Evolutionary conservation across 306 rosid genomes (phyloP).

Genomic region (Arachis stenosperma): DNA sequence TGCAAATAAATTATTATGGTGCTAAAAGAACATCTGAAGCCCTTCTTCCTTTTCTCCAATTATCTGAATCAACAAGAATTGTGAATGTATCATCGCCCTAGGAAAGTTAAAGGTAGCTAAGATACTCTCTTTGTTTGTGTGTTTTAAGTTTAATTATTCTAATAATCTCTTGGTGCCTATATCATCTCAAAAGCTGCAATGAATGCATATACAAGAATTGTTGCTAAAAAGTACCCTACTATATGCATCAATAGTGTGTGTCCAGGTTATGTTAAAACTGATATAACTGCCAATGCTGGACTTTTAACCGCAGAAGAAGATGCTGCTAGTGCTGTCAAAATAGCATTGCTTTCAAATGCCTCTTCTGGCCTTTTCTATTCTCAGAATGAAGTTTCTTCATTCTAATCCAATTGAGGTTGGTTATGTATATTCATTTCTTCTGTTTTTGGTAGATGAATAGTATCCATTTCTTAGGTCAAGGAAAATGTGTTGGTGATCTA

Average conservation of each 20-base stretch:
- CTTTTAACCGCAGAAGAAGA: conserved; percentile 37
- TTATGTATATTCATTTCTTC: background rate
- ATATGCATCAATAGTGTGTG: conserved; percentile 43
- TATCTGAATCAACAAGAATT: too few species aligned
- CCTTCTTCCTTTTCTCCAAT: too few species aligned
- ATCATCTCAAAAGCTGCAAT: too few species aligned
- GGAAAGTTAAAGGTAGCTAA: conserved; percentile 49
- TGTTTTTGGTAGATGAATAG: too few species aligned
- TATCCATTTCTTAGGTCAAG: too few species aligned
- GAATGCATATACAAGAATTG: conserved; percentile 43
- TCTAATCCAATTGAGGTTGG: background rate
- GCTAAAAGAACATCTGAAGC: too few species aligned
- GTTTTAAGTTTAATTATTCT: background rate
- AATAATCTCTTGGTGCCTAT: too few species aligned
- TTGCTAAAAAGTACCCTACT: conserved; percentile 37
- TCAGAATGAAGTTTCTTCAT: background rate
- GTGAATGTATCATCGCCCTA: conserved; percentile 44
- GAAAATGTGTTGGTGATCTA: too few species aligned
- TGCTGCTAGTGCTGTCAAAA: conserved; percentile 31
- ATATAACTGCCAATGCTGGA: conserved; percentile 38
- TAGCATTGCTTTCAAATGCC: conserved; percentile 34
- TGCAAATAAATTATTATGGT: conserved; percentile 43
- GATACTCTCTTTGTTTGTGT: background rate
- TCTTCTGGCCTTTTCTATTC: background rate
- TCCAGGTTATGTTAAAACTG: conserved; percentile 49